Evolutionary conservation across 148 eudicot species (phyloP), one percentile per base, ranked within the genome.

Genomic region (Chenopodium suecicum): DNA sequence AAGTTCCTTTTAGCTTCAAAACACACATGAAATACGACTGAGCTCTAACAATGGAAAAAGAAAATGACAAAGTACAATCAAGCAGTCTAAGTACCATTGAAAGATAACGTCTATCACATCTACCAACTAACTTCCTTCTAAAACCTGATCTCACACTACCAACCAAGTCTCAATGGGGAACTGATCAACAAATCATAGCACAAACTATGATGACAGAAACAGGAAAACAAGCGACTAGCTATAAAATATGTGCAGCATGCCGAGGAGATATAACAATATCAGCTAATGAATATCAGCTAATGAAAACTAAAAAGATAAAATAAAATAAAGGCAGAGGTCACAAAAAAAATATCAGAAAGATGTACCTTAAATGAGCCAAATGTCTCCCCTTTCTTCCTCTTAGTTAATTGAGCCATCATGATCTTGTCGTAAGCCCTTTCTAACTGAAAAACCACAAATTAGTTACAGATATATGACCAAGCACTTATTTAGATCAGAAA

Each of bases 381-480:
- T 68, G 94, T 93, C 81, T 91, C 94, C 29, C 98, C 99, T 83
- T 93, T 92, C 90, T 95, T 95, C 81, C 98, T 80, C 83, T 92
- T 92, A 23, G 87, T 81, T 81, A 95, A 82, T 78, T 93, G 97
- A 12, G 90, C 88, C 97, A 95, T 91, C 99, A 93, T 93, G 86
- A 95, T 87, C 83, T 89, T 92, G 89, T 95, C 98, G 86, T 95
- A 95, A 41, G 99, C 99, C 85, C 86, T 86, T 71, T 93, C 98
- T 81, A 95, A 86, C 99, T 95, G 92, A 82, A 89, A 77, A 75
- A 20, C 22, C 72, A 80, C n/a, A 76, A 11, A 73, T 47, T 10
- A 34, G 70, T 31, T 0, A 71, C 37, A 20, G 8, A 62, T 31
- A 37, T 17, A 62, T 34, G 23, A 37, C 25, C 22, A 77, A 17